These are phyloP conservation scores for Cairneyella variabilis DNA, from an alignment of 495 filamentous ascomycete species.

Conservation along the genomic window DNA sequence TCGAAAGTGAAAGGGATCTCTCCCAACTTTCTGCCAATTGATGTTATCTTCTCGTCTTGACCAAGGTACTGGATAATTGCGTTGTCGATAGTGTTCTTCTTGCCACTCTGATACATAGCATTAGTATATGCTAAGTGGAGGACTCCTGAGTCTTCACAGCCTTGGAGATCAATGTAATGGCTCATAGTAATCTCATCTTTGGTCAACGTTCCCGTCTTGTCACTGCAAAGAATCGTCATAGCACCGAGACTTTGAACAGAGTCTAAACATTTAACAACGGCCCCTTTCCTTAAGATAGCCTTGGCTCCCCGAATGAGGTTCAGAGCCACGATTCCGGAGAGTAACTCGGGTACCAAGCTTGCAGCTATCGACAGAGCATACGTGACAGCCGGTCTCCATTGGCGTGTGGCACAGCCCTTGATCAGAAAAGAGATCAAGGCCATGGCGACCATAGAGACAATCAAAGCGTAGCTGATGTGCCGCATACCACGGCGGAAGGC, in stretches of 20 bases:
- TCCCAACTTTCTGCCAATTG: neutral
- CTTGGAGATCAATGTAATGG: neutral
- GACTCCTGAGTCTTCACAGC: neutral
- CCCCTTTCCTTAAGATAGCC: neutral
- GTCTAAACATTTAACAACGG: conserved; percentile 9
- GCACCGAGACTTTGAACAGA: conserved; percentile 9
- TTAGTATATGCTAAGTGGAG: conserved; percentile 1
- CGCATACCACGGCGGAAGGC: conserved; percentile 8
- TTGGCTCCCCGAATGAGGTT: conserved; percentile 4
- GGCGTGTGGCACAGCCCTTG: neutral
- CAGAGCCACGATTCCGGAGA: conserved; percentile 6
- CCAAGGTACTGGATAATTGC: neutral
- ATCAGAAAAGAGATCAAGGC: conserved; percentile 1
- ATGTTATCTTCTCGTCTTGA: neutral
- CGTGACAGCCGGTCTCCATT: neutral
- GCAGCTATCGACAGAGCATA: neutral
- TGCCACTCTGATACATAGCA: conserved; percentile 3
- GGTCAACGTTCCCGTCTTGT: conserved; percentile 10
- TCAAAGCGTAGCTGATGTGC: conserved; percentile 6
- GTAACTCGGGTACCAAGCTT: conserved; percentile 6
- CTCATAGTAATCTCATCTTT: conserved; percentile 5
- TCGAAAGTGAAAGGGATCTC: conserved; percentile 12
- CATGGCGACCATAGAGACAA: neutral
- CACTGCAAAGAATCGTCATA: conserved; percentile 8
- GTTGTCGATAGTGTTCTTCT: conserved; percentile 10